These are phyloP conservation scores for Lactarius indigo DNA, from an alignment of 768 basidiomycete genomes.

Conservation along the genomic window DNA sequence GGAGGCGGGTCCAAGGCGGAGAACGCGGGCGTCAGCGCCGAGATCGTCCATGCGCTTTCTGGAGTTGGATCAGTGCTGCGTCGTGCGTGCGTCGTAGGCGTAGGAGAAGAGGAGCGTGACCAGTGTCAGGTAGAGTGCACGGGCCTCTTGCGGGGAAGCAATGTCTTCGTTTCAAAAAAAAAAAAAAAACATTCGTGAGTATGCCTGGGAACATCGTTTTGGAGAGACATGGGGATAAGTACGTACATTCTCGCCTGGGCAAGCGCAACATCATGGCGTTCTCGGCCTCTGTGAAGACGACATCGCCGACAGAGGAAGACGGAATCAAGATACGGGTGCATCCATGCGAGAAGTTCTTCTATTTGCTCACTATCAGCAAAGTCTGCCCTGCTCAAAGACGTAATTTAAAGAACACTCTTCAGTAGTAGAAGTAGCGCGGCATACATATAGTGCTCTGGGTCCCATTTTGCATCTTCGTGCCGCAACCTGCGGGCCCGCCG, in stretches of 20 bases:
- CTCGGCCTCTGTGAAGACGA: slow-evolving; percentile 69
- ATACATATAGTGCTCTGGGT: slow-evolving; percentile 82
- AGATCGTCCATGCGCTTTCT: slow-evolving; percentile 87
- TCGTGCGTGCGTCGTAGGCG: slow-evolving; percentile 76
- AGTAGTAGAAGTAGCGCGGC: slow-evolving; percentile 27
- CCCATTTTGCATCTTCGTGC: slow-evolving; percentile 76
- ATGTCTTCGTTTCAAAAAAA: slow-evolving; percentile 47
- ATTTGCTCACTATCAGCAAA: slow-evolving; percentile 76
- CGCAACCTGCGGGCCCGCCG: slow-evolving; percentile 50
- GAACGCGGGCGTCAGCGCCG: slow-evolving; percentile 68
- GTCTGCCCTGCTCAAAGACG: slow-evolving; percentile 58
- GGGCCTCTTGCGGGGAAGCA: slow-evolving; percentile 50
- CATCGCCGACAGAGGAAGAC: slow-evolving; percentile 30
- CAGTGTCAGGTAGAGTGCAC: slow-evolving; percentile 64
- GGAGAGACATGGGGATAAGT: not conserved
- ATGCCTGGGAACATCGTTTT: not conserved
- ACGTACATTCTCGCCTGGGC: slow-evolving; percentile 51
- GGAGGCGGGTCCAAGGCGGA: slow-evolving; percentile 76
- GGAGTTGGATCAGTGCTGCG: slow-evolving; percentile 75
- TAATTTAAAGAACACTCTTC: slow-evolving; percentile 38
- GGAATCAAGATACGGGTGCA: slow-evolving; percentile 45
- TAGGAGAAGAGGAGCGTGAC: slow-evolving; percentile 74
- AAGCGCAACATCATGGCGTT: slow-evolving; percentile 58
- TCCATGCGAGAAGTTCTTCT: slow-evolving; percentile 64
- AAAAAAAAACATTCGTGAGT: not conserved